Base-by-base conservation (phyloP, 176 grass and related monocot genomes). In the Tuctoria greenei region DNA sequence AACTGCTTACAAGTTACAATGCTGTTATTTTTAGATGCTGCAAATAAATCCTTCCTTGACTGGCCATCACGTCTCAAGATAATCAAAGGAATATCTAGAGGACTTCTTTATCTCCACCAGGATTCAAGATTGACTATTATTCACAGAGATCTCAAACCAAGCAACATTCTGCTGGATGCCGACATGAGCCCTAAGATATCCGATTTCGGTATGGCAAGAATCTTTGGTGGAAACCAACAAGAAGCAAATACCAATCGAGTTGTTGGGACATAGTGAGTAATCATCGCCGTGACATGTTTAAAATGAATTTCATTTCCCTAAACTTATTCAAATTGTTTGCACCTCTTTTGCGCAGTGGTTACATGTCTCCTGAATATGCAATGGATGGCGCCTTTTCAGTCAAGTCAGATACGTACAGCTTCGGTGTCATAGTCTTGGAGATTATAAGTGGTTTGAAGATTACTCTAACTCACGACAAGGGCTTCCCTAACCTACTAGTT, bases 341-440 rank as follows among this genome's bases (percentile, higher is more conserved):
- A 34, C 43, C 47, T 50, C 42, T 69, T 8, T 35, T 5, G 60
- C 37, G 3, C n/a, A n/a, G n/a, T n/a, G n/a, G n/a, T n/a, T n/a
- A n/a, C n/a, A n/a, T n/a, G n/a, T n/a, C n/a, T n/a, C 88, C 91
- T 26, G 85, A 93, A 77, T 93, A 93, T 81, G 91, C 82, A 4
- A 90, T 93, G 87, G 74, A 85, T 8, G 91, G 91, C 0, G 36
- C n/a, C 5, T 86, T 93, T 67, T 93, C 91, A 34, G 61, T 86
- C 36, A 93, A 93, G 69, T 93, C 87, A 0, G 87, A 90, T 16
- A 83, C 85, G 0, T 93, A 84, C 14, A 90, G 87, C 47, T 90
- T 80, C 14, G 87, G 91, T 41, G 78, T 85, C n/a, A 27, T 93
- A 24, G 40, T 93, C 31, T 75, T 93, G 78, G 88, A 93, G 82